Evolutionary conservation across 2,329 filamentous ascomycete genomes (phyloP), one percentile per base, ranked within the genome.

Genomic region (Coleophoma crateriformis): DNA sequence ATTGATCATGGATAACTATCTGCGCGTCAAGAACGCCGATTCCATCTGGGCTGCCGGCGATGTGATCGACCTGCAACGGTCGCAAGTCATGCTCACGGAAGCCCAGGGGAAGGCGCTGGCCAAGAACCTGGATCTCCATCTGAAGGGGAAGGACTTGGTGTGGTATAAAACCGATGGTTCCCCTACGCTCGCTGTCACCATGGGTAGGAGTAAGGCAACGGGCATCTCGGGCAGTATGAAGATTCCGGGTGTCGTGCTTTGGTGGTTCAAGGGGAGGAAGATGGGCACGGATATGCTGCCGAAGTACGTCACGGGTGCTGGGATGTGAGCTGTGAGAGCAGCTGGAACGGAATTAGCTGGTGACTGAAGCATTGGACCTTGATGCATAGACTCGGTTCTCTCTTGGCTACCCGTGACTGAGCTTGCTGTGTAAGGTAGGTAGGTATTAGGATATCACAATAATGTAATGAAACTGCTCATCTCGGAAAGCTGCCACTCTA

Each of bases 1-100:
- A 51, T 71, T 75, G 47, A 64, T 69, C 13, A 71, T 78, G 2
- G 77, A 83, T 58, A 75, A 77, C 33, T 72, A 65, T 57, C 71
- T 76, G 61, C 69, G 68, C 34, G 77, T 78, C 34, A 69, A 68
- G 53, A 70, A 66, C 7, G 64, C 67, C 12, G 61, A 69, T 14
- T 57, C 58, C 42, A 33, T 63, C 8, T 64, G 57, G 57, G 58
- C 61, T 12, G 60, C 53, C 1, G 60, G 61, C 1, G 62, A 64
- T 47, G 51, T 61, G 0, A 48, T 46, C 7, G 54, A 61, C 51
- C 33, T 55, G 7, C 56, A 64, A 37, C 51, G 51, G 7, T 35
- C 48, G 1, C 61, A 62, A 43, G 44, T 56, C 32, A 51, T 61
- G 8, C 33, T 40, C 20, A 42, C 51, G 7, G 38, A 38, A 19